Evolutionary conservation across 768 basidiomycete species (phyloP), one percentile per base, ranked within the genome.

Genomic region (Sistotremastrum suecicum): DNA sequence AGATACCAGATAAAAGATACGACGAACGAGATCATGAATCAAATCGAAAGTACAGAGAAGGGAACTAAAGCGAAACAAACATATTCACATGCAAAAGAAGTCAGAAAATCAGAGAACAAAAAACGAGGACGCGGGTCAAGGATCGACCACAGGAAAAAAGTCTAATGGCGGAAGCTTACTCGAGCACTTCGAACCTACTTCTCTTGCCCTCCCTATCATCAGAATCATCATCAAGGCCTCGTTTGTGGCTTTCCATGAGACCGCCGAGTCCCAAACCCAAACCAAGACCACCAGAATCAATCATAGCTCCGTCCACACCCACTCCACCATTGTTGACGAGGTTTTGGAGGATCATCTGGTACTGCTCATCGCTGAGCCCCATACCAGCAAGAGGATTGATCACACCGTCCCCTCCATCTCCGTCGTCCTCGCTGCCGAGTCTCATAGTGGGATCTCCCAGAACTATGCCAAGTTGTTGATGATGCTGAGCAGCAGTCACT

Each of bases 281-380:
- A 20, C 20, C 20, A 20, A 20, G 20, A 20, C 20, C 20, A 2
- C 20, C 20, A 2, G 20, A 20, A 20, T 20, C 20, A 20, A 20
- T 20, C 20, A 20, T 20, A 20, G 20, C 20, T 20, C 20, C 48
- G 5, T 43, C 32, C 42, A 43, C 50, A 50, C 49, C 56, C 55
- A 63, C 51, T 51, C 59, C 46, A 49, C 48, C 9, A 11, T 47
- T 31, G 55, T 64, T 72, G 38, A 85, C 75, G 48, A 90, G 69
- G 45, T 75, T 80, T 59, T 80, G 77, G 52, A 92, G 60, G 47
- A 92, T 85, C 50, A 75, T 59, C 45, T 74, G 74, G 64, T 92
- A 95, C 61, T 90, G 85, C 57, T 91, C 86, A 54, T 92, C 88
- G 10, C 80, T 76, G 45, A 92, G 72, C 8, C 89, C 90, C 77